Evolutionary conservation across 2,329 filamentous ascomycete species (phyloP).

Genomic region (Diplodia seriata): DNA sequence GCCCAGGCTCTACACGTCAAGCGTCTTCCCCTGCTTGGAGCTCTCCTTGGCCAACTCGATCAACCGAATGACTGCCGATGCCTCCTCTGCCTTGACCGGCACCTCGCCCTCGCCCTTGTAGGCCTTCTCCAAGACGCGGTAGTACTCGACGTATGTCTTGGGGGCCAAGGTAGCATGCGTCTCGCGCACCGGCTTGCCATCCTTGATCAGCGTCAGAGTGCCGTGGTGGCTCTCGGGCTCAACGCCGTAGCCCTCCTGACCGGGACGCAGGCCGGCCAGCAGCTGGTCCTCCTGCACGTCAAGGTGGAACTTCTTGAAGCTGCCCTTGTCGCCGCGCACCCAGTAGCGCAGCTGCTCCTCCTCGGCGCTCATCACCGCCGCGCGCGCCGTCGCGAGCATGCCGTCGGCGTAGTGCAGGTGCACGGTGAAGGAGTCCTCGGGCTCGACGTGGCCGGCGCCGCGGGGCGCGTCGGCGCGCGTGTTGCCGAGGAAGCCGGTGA

Average conservation of each 20-base stretch:
- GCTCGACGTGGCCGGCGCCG: constrained; percentile 52
- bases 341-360: constrained; percentile 75
- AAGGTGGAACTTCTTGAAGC: constrained; percentile 74
- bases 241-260: constrained; percentile 68
- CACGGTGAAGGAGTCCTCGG: constrained; percentile 63
- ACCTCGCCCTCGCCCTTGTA: constrained; percentile 59
- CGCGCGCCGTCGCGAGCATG: constrained; percentile 72
- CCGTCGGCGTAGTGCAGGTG: constrained; percentile 69
- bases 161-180: constrained; percentile 53
- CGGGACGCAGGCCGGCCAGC: constrained; percentile 66
- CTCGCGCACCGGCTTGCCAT: constrained; percentile 54
- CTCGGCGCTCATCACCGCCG: constrained; percentile 72
- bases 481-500: constrained; percentile 72
- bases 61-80: constrained; percentile 61
- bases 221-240: constrained; percentile 67
- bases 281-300: constrained; percentile 81
- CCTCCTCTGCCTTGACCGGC: constrained; percentile 62
- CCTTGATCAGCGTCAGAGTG: constrained; percentile 61
- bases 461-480: constrained; percentile 62
- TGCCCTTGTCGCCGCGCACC: constrained; percentile 76
- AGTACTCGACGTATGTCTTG: constrained; percentile 73
- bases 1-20: constrained; percentile 39
- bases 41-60: constrained; percentile 64
- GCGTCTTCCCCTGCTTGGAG: constrained; percentile 58
- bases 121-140: constrained; percentile 62